A percentile compares a stretch with the other conserved stretches of the same genome.
Evolutionary conservation across 257 asterid species (phyloP).

Genomic region (Nicotiana benthamiana): DNA sequence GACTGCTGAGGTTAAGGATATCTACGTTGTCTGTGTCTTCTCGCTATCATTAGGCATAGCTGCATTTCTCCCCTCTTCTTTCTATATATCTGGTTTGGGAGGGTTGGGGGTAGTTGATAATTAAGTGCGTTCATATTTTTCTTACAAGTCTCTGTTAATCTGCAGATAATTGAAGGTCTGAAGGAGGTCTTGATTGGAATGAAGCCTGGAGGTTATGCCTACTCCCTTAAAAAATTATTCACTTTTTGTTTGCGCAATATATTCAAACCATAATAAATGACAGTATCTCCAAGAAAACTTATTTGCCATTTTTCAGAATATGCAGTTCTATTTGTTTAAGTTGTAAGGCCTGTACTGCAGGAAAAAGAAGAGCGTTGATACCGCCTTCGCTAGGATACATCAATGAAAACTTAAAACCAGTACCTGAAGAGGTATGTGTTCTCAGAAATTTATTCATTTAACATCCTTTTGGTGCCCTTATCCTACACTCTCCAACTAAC

Average conservation of each 20-base stretch:
- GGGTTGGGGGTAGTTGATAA: background rate
- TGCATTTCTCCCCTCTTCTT: background rate
- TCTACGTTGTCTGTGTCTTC: background rate
- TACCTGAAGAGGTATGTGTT: slow-evolving; percentile 71
- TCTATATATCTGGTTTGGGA: background rate
- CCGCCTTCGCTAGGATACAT: slow-evolving; percentile 80
- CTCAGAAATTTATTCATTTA: background rate
- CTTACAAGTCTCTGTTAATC: slow-evolving; percentile 8
- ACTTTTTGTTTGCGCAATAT: background rate
- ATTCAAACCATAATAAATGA: background rate
- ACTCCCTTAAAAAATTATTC: background rate
- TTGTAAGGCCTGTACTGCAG: slow-evolving; percentile 30
- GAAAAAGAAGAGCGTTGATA: slow-evolving; percentile 79
- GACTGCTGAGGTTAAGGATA: background rate
- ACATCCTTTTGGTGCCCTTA: background rate
- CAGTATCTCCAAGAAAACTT: background rate
- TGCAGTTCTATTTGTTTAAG: slow-evolving; percentile 20
- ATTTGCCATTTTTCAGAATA: too few species aligned
- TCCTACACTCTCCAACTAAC: background rate
- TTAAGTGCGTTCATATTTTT: background rate
- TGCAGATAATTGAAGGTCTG: slow-evolving; percentile 78
- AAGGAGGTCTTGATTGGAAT: slow-evolving; percentile 82
- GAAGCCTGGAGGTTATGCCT: slow-evolving; percentile 68
- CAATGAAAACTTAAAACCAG: slow-evolving; percentile 51
- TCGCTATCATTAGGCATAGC: background rate